phyloP scores from a whole-genome alignment of 345 rosid species.

The Microcos paniculata region DNA sequence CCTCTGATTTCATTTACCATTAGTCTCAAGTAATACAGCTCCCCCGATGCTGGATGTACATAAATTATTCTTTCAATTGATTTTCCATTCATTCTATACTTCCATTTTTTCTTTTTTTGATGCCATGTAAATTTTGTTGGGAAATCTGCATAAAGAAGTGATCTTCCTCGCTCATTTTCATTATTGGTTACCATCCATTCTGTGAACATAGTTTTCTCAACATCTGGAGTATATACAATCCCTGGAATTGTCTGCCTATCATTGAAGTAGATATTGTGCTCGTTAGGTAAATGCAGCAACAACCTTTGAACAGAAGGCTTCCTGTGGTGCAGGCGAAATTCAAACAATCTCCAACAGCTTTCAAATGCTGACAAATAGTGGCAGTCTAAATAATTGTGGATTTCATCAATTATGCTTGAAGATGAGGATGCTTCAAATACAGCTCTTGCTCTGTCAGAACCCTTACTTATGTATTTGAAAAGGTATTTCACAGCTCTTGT shows the following conservation, averaged over 20 bases:
- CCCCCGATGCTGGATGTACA: not conserved
- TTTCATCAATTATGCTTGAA: not conserved
- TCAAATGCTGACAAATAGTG: not conserved
- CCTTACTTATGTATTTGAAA: not conserved
- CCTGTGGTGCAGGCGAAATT: not conserved
- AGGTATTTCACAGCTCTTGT: not conserved
- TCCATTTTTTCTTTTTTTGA: not conserved
- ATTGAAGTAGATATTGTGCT: not conserved
- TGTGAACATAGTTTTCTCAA: not conserved
- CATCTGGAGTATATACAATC: not conserved
- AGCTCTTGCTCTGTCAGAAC: not conserved
- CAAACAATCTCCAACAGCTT: not conserved
- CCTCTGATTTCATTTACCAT: not conserved
- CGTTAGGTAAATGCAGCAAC: not conserved
- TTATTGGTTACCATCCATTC: not conserved
- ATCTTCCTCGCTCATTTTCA: not conserved
- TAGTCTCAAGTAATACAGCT: not conserved
- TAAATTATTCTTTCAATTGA: not conserved
- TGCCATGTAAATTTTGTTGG: not conserved
- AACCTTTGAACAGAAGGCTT: not conserved
- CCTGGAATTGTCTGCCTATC: not conserved
- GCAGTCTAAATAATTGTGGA: not conserved
- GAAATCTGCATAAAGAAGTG: not conserved
- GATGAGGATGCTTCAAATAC: not conserved
- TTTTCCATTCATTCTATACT: not conserved